A percentile compares a stretch with the other conserved stretches of the same genome.
These are phyloP conservation scores for Echium plantagineum DNA, from an alignment of 257 asterid species.

Conservation along the genomic window DNA sequence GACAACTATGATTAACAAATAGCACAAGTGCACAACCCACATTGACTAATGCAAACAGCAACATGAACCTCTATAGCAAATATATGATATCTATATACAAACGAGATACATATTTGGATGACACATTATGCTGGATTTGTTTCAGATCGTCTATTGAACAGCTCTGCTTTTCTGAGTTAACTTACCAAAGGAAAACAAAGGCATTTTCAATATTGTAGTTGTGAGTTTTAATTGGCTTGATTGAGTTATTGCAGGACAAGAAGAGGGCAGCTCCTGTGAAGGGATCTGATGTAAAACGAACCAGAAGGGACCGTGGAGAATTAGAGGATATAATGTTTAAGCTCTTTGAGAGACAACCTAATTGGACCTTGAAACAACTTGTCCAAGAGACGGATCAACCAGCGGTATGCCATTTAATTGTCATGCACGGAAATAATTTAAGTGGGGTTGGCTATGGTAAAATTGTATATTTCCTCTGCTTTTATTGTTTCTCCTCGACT, in stretches of 20 bases:
- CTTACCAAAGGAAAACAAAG: not conserved
- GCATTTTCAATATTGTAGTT: not conserved
- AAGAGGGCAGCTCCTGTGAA: constrained; percentile 68
- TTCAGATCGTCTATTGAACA: too few species aligned
- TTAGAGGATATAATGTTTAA: constrained; percentile 92
- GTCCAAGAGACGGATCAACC: constrained; percentile 96
- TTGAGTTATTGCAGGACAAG: constrained; percentile 45
- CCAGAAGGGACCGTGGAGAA: constrained; percentile 87
- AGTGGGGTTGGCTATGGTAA: not conserved
- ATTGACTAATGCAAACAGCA: too few species aligned
- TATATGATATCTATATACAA: too few species aligned
- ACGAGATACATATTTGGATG: too few species aligned
- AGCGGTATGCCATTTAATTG: constrained; percentile 42
- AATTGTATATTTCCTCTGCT: not conserved
- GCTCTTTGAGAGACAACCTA: constrained; percentile 82
- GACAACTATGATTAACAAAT: not conserved
- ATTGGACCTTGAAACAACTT: constrained; percentile 87
- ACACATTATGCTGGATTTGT: too few species aligned
- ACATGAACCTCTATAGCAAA: too few species aligned
- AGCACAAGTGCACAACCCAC: not conserved
- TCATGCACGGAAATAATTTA: not conserved
- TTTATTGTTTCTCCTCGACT: too few species aligned
- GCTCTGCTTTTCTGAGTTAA: too few species aligned
- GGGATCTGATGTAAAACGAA: constrained; percentile 72
- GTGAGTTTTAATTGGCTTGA: not conserved